A percentile compares a stretch with the other conserved stretches of the same genome.
Conservation (phyloP, 768 basidiomycete genomes). For the Russula emetica region DNA sequence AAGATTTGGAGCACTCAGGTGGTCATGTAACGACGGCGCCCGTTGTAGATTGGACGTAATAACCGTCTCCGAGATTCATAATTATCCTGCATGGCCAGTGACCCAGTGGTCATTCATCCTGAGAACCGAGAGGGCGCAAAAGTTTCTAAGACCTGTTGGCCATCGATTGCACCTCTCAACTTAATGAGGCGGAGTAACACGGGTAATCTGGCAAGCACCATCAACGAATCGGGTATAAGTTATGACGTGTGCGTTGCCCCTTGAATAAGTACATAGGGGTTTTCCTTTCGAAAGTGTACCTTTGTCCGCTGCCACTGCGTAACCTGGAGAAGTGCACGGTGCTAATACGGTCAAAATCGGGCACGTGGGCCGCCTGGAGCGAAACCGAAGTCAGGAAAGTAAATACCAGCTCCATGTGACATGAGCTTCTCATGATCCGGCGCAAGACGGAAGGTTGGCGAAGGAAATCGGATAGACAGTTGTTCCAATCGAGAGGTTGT, state of each 20-base stretch:
- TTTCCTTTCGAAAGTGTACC: neutral
- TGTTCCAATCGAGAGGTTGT: neutral
- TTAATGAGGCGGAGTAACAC: neutral
- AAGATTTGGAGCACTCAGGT: neutral
- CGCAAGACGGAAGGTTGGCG: slow-evolving; percentile 9
- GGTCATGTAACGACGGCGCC: neutral
- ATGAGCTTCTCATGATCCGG: slow-evolving; percentile 10
- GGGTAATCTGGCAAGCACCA: neutral
- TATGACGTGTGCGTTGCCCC: neutral
- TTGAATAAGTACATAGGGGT: neutral
- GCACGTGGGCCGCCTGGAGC: neutral
- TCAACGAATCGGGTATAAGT: neutral
- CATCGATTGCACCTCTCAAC: neutral
- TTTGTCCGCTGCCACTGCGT: neutral
- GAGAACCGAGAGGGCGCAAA: neutral
- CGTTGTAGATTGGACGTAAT: neutral
- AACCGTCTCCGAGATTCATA: neutral
- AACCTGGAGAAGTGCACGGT: neutral
- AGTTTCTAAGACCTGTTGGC: neutral
- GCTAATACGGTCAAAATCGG: neutral
- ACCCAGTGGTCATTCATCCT: neutral
- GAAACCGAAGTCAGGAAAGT: neutral
- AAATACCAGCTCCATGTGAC: neutral
- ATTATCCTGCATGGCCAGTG: neutral
- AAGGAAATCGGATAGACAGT: neutral